phyloP scores from a whole-genome alignment of 2,329 filamentous ascomycete species.

The Cladophialophora yegresii region DNA sequence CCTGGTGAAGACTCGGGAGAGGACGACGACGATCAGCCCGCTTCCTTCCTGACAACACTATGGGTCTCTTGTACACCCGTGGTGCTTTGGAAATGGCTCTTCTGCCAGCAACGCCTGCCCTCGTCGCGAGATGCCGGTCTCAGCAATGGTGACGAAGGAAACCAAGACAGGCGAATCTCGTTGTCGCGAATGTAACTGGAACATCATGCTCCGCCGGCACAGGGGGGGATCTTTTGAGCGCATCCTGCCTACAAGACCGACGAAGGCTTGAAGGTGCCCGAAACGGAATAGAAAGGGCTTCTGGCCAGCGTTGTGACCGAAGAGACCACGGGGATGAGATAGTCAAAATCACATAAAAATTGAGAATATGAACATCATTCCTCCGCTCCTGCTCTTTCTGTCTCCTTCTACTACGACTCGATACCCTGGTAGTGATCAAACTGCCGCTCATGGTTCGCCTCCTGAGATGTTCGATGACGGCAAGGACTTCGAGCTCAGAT shows the following conservation, averaged over 20 bases:
- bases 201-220: not conserved
- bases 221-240: not conserved
- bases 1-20: conserved; percentile 47
- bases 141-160: not conserved
- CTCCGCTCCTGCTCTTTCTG: not conserved
- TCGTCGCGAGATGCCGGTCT: not conserved
- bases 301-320: conserved; percentile 3
- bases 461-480: not conserved
- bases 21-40: conserved; percentile 2
- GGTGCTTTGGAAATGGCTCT: conserved; percentile 11
- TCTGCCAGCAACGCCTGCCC: not conserved
- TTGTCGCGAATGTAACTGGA: not conserved
- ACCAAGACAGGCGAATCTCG: not conserved
- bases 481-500: not conserved
- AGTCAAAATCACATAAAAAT: not conserved
- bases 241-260: not conserved
- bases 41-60: not conserved
- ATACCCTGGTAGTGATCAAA: not conserved
- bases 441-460: not conserved
- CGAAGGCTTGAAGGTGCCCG: conserved; percentile 6
- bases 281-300: conserved; percentile 3
- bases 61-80: conserved; percentile 22
- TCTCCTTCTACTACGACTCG: not conserved
- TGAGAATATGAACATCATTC: not conserved
- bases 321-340: conserved; percentile 10